These are phyloP conservation scores for Oryza officinalis DNA, from an alignment of 176 grass and related monocot species.

Conservation along the genomic window DNA sequence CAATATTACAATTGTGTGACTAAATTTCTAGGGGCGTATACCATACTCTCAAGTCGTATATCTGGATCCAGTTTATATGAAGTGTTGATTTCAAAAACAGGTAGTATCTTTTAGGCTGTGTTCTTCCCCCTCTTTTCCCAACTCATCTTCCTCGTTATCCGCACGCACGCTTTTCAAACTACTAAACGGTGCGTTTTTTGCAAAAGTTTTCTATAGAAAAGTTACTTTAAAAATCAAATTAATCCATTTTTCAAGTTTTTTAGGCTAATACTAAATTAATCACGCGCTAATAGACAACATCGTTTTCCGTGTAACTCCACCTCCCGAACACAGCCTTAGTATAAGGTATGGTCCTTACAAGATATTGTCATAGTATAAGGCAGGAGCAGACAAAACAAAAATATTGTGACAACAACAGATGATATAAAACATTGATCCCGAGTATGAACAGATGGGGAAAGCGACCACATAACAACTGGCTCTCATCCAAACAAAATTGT, in stretches of 20 bases:
- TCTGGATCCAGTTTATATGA: neutral
- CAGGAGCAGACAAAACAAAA: constrained; percentile 31
- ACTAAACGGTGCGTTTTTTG: no score
- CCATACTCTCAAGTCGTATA: neutral
- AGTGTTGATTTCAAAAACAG: constrained; percentile 1
- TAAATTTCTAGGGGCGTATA: neutral
- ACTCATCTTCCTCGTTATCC: no score
- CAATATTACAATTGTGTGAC: neutral
- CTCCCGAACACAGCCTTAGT: no score
- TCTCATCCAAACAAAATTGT: neutral
- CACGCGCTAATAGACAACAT: no score
- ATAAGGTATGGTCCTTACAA: constrained; percentile 28
- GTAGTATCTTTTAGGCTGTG: neutral
- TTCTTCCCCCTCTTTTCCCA: no score
- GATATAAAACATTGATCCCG: constrained; percentile 26
- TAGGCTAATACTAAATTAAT: no score
- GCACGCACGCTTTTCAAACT: no score
- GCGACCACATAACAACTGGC: constrained; percentile 4
- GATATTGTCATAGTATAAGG: constrained; percentile 24
- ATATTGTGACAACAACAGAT: constrained; percentile 26
- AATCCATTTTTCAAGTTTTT: no score
- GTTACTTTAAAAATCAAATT: no score
- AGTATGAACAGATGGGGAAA: constrained; percentile 24
- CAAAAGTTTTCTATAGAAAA: no score
- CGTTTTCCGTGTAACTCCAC: no score